A percentile compares a stretch with the other conserved stretches of the same genome.
Evolutionary conservation across 768 basidiomycete genomes (phyloP).

Genomic region (Symmetrospora coprosmae): DNA sequence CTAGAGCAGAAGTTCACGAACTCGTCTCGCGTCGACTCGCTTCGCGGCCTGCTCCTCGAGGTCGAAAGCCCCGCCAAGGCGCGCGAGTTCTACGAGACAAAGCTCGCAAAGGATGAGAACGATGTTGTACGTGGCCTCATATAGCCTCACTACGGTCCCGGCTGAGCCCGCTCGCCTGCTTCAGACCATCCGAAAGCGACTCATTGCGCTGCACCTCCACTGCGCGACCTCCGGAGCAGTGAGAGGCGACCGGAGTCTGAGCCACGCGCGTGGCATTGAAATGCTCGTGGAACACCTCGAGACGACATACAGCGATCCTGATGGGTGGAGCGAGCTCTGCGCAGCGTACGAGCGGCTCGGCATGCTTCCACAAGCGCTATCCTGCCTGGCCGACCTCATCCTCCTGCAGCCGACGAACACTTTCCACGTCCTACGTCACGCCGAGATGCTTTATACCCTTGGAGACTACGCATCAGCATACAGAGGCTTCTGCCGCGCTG

Average conservation of each 20-base stretch:
- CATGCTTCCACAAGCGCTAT: conserved; percentile 60
- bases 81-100: conserved; percentile 49
- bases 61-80: conserved; percentile 50
- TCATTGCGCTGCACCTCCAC: conserved; percentile 55
- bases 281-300: conserved; percentile 63
- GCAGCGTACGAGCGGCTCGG: conserved; percentile 61
- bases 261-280: conserved; percentile 54
- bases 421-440: conserved; percentile 65
- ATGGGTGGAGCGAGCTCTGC: conserved; percentile 75
- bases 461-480: conserved; percentile 60
- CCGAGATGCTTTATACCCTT: conserved; percentile 72
- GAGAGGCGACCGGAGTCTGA: background rate
- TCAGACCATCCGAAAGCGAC: conserved; percentile 66
- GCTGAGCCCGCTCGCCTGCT: too few species aligned
- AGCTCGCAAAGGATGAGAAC: conserved; percentile 53
- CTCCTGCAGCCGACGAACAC: conserved; percentile 74
- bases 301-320: conserved; percentile 72
- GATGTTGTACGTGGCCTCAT: conserved; percentile 52
- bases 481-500: conserved; percentile 60
- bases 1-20: conserved; percentile 56
- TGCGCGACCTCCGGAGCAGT: background rate
- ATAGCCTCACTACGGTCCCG: too few species aligned
- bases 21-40: conserved; percentile 63
- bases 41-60: conserved; percentile 67
- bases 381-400: conserved; percentile 65